These are phyloP conservation scores for Epipyxis sp. DNA, from an alignment of 108 stramenopile species.

Conservation along the genomic window DNA sequence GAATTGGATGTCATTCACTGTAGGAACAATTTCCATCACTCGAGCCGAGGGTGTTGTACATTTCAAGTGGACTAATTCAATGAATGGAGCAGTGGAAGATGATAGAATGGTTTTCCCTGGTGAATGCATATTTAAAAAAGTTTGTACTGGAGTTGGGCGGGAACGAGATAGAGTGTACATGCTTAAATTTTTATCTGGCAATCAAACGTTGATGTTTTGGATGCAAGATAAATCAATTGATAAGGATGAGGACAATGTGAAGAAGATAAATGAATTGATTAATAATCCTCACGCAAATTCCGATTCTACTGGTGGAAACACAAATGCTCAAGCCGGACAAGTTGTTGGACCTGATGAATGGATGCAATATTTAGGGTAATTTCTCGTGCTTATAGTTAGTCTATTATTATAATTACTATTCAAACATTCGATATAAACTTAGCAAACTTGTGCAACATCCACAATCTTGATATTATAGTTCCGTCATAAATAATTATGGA, in stretches of 20 bases:
- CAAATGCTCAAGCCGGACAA: too few species aligned
- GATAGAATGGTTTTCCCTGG: slow-evolving; percentile 55
- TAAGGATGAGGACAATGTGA: slow-evolving; percentile 43
- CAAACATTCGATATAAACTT: too few species aligned
- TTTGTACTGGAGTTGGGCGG: slow-evolving; percentile 45
- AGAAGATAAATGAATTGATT: slow-evolving; percentile 5
- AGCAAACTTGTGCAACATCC: too few species aligned
- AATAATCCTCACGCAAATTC: too few species aligned
- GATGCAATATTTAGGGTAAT: too few species aligned
- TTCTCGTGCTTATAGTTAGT: too few species aligned
- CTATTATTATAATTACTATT: too few species aligned
- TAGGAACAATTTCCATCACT: too few species aligned
- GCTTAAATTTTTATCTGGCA: slow-evolving; percentile 43
- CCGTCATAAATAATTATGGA: too few species aligned
- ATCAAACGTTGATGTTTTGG: slow-evolving; percentile 56
- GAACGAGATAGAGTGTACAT: slow-evolving; percentile 52
- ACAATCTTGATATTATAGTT: too few species aligned
- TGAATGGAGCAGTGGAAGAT: slow-evolving; percentile 41
- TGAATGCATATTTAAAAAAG: slow-evolving; percentile 51
- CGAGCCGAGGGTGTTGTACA: slow-evolving; percentile 51
- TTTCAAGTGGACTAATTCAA: slow-evolving; percentile 56
- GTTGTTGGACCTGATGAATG: too few species aligned
- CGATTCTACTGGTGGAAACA: too few species aligned
- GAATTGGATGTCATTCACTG: slow-evolving; percentile 39
- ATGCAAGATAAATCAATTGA: slow-evolving; percentile 55